Conservation (phyloP, 805 yeast species). For the Kodamaea restingae region DNA sequence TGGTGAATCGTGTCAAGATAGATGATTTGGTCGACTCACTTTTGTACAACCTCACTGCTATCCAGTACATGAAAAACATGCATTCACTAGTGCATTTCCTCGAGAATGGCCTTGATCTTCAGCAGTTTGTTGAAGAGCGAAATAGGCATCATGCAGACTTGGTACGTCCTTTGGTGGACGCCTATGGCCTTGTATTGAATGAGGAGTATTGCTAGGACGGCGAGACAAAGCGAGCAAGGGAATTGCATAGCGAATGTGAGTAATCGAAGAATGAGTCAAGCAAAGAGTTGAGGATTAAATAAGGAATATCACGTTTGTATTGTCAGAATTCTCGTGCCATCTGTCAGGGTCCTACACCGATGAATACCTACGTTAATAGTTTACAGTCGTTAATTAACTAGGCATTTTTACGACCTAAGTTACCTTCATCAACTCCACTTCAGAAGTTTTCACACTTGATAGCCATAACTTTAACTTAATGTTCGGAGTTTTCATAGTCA, state of each 20-base stretch:
- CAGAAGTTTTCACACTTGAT: too few relatives aligned
- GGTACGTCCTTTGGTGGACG: slow-evolving; percentile 11
- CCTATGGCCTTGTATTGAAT: slow-evolving; percentile 12
- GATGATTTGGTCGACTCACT: slow-evolving; percentile 67
- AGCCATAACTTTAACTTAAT: not conserved
- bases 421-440: too few relatives aligned
- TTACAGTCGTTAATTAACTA: too few relatives aligned
- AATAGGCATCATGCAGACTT: slow-evolving; percentile 16
- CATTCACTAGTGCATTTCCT: slow-evolving; percentile 12
- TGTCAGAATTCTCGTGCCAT: too few relatives aligned
- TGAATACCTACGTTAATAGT: too few relatives aligned
- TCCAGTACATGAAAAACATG: slow-evolving; percentile 33
- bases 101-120: slow-evolving; percentile 14
- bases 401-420: too few relatives aligned
- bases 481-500: slow-evolving; percentile 5
- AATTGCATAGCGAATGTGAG: too few relatives aligned
- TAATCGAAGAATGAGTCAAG: too few relatives aligned
- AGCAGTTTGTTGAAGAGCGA: slow-evolving; percentile 20
- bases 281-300: too few relatives aligned
- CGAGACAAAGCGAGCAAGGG: too few relatives aligned
- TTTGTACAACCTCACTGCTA: slow-evolving; percentile 55
- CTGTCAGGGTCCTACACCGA: too few relatives aligned
- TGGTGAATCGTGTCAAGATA: slow-evolving; percentile 34
- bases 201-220: slow-evolving; percentile 10
- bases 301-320: too few relatives aligned